phyloP scores from a whole-genome alignment of 2,329 filamentous ascomycete genomes.

The Talaromyces sp. region DNA sequence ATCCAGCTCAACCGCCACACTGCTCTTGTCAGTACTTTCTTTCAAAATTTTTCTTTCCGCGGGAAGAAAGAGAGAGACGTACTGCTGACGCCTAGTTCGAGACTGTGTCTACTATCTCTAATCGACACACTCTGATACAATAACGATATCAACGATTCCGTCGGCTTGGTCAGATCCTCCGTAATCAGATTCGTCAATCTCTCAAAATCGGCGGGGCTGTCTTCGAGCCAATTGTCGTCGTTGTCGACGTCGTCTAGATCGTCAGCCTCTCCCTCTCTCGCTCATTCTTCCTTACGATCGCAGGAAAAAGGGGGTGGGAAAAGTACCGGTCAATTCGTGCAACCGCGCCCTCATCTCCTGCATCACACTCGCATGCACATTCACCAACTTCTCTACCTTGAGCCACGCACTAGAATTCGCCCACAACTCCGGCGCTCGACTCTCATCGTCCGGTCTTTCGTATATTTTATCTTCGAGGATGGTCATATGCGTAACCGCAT shows the following conservation, averaged over 20 bases:
- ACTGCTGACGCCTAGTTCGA: constrained; percentile 50
- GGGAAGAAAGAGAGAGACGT: constrained; percentile 27
- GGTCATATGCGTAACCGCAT: constrained; percentile 48
- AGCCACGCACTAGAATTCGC: constrained; percentile 50
- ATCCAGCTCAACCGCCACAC: constrained; percentile 38
- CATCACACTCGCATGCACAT: constrained; percentile 47
- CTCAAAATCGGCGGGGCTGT: constrained; percentile 42
- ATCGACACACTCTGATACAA: constrained; percentile 55
- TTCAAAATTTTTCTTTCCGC: not conserved
- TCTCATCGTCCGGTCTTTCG: constrained; percentile 53
- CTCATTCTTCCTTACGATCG: not conserved
- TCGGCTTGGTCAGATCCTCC: constrained; percentile 51
- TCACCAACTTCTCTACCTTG: constrained; percentile 52
- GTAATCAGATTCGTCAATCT: constrained; percentile 47
- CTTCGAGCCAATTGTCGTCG: constrained; percentile 41
- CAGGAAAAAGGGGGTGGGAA: not conserved
- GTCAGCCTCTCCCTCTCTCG: not conserved
- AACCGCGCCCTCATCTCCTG: constrained; percentile 46
- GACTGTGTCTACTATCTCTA: constrained; percentile 48
- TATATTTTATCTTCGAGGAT: constrained; percentile 53
- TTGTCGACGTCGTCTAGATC: constrained; percentile 24
- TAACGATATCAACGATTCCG: constrained; percentile 47
- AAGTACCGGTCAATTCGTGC: constrained; percentile 37
- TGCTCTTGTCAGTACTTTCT: constrained; percentile 5
- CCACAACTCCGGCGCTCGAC: constrained; percentile 51